phyloP scores from a whole-genome alignment of 208 protist species.

The Wallacemonas sp. region DNA sequence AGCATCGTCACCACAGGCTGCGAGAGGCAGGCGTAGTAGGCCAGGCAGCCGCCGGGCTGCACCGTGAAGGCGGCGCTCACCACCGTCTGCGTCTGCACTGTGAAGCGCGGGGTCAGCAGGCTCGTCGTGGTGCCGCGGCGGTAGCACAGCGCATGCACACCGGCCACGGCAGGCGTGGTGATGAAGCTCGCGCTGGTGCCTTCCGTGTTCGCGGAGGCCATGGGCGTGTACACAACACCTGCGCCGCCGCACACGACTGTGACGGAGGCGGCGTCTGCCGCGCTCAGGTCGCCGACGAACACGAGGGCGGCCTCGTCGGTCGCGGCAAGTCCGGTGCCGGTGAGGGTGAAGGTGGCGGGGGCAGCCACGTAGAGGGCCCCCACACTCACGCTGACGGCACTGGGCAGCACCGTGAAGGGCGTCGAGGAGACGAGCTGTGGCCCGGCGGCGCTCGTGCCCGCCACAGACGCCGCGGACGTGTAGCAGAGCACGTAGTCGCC shows the following conservation, averaged over 20 bases:
- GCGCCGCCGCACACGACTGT: conserved; percentile 34
- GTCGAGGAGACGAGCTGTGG: conserved; percentile 43
- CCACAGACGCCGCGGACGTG: conserved; percentile 22
- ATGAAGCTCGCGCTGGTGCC: conserved; percentile 52
- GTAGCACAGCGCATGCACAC: conserved; percentile 74
- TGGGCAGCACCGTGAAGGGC: conserved; percentile 61
- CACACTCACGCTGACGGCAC: conserved; percentile 46
- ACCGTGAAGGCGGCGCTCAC: conserved; percentile 46
- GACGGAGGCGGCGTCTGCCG: conserved; percentile 21
- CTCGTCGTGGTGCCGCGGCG: conserved; percentile 21
- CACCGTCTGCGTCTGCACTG: conserved; percentile 42
- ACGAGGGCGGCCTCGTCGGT: conserved; percentile 68
- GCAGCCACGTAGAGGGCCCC: conserved; percentile 37
- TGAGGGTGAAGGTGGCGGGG: conserved; percentile 54
- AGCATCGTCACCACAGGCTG: conserved; percentile 68
- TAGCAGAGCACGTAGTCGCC: conserved; percentile 83
- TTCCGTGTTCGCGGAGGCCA: conserved; percentile 38
- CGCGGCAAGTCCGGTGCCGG: conserved; percentile 43
- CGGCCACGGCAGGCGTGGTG: conserved; percentile 44
- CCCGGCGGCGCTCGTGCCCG: conserved; percentile 16
- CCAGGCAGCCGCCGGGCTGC: conserved; percentile 50
- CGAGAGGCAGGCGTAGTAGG: conserved; percentile 39
- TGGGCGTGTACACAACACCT: conserved; percentile 26
- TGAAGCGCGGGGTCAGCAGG: conserved; percentile 37
- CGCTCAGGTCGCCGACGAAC: conserved; percentile 20